These are phyloP conservation scores for Metschnikowia shivogae DNA, from an alignment of 805 yeast genomes.

Conservation along the genomic window DNA sequence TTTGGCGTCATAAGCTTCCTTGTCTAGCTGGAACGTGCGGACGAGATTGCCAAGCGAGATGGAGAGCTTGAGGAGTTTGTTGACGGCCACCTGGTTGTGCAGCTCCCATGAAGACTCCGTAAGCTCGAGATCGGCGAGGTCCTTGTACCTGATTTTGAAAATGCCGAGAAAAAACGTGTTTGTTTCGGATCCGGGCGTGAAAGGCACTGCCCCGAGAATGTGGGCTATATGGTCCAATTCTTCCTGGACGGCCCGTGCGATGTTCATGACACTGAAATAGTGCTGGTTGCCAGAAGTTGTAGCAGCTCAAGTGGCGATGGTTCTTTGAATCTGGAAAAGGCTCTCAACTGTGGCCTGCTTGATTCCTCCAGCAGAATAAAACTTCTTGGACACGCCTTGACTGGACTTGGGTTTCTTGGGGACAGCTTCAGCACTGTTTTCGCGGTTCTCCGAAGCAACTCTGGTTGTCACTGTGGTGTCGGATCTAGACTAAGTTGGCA, in stretches of 20 bases:
- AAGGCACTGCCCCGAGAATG: conserved; percentile 34
- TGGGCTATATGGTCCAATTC: conserved; percentile 26
- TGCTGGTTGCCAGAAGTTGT: too few relatives aligned
- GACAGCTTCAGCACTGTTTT: too few relatives aligned
- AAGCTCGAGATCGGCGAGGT: conserved; percentile 21
- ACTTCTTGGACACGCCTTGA: too few relatives aligned
- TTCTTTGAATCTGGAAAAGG: too few relatives aligned
- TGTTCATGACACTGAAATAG: conserved; percentile 8
- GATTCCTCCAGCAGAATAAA: too few relatives aligned
- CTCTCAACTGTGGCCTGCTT: too few relatives aligned
- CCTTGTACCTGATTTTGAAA: conserved; percentile 25
- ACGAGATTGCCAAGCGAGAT: conserved; percentile 41
- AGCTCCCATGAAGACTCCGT: conserved; percentile 16
- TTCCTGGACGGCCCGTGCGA: conserved; percentile 19
- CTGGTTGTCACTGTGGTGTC: too few relatives aligned
- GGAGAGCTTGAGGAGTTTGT: conserved; percentile 36
- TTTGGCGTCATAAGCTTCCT: conserved; percentile 27
- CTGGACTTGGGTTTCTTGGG: too few relatives aligned
- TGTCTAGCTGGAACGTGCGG: conserved; percentile 33
- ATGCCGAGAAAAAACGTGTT: conserved; percentile 27
- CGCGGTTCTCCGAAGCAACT: too few relatives aligned
- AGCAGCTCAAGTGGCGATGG: too few relatives aligned
- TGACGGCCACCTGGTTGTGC: conserved; percentile 31
- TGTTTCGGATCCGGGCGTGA: conserved; percentile 18
- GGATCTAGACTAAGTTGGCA: too few relatives aligned